Percentiles rank a stretch among this genome's conserved stretches.
These are phyloP conservation scores for Schwanniomyces yamadae DNA, from an alignment of 805 yeast genomes.

Conservation along the genomic window DNA sequence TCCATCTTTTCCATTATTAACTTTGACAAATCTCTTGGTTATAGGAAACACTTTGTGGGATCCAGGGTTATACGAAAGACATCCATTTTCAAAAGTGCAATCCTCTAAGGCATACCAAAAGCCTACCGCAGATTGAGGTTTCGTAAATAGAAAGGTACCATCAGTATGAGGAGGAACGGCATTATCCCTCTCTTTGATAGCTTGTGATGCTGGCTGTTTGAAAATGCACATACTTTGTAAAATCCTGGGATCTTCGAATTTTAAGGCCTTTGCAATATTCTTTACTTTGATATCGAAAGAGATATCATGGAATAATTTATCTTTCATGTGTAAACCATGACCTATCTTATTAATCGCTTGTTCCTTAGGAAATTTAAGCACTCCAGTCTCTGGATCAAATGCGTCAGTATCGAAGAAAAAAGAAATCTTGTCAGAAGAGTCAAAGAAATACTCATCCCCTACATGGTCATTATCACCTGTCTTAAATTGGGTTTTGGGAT, in stretches of 20 bases:
- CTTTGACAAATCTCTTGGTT: constrained; percentile 61
- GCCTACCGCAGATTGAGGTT: constrained; percentile 71
- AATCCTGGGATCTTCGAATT: constrained; percentile 64
- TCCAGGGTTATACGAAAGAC: constrained; percentile 68
- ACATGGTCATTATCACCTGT: constrained; percentile 60
- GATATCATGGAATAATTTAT: constrained; percentile 45
- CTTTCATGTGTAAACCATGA: constrained; percentile 66
- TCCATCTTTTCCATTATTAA: constrained; percentile 48
- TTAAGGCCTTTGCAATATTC: constrained; percentile 51
- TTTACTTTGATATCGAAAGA: constrained; percentile 53
- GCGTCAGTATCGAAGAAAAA: constrained; percentile 75
- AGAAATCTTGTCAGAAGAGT: constrained; percentile 65
- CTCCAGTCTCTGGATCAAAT: constrained; percentile 48
- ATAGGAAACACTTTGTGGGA: constrained; percentile 61
- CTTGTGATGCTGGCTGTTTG: constrained; percentile 55
- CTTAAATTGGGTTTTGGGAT: constrained; percentile 70
- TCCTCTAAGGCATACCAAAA: constrained; percentile 83
- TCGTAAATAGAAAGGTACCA: constrained; percentile 67
- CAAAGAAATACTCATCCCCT: constrained; percentile 71
- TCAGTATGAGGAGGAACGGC: constrained; percentile 80
- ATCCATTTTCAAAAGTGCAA: constrained; percentile 66
- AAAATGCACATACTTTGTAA: constrained; percentile 78
- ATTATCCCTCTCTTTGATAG: constrained; percentile 32
- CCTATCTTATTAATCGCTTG: constrained; percentile 74
- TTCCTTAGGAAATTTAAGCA: constrained; percentile 51